Evolutionary conservation across 1,284 basidiomycete genomes (phyloP), one percentile per base, ranked within the genome.

Genomic region (Gymnopus androsaceus): DNA sequence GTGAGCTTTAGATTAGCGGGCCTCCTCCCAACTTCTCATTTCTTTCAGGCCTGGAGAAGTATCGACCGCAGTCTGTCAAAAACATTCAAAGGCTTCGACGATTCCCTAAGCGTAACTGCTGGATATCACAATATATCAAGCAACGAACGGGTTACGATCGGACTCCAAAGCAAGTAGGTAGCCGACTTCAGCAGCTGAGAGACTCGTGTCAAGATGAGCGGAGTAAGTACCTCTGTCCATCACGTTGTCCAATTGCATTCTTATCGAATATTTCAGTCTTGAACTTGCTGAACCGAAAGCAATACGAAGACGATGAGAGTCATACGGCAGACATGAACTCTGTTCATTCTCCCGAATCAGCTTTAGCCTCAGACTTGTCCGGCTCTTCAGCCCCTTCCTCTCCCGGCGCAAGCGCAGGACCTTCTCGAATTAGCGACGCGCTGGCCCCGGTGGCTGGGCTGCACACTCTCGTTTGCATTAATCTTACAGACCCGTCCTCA

Each of bases 141-240:
- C 64, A 73, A 31, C 69, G 66, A 28, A 83, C 82, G 4, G 80
- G 80, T 14, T 70, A 74, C 58, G 67, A 68, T 8, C 70, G 82
- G 55, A 81, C 81, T 8, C 72, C 82, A 4, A 83, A 83, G 66
- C 82, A 84, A 63, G 82, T 84, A 55, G 81, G 82, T 11, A 81
- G 79, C 63, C 77, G 82, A 28, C 73, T 84, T 51, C 82, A 84
- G 65, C 82, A 84, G 65, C 71, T 83, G 28, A 67, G 79, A 46
- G 82, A 83, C 61, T 81, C 80, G 12, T 78, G 75, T 59, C 70
- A 71, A n/a, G 79, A 81, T 55, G 72, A 75, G 56, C 68, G 73
- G 57, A 75, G 81, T 82, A 57, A 64, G 76, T 72, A 52, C n/a
- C 45, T 44, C 11, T 63, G 59, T 46, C 4, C 11, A 4, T 27